Evolutionary conservation across 2,329 filamentous ascomycete species (phyloP).

Genomic region (Fusarium metavorans): DNA sequence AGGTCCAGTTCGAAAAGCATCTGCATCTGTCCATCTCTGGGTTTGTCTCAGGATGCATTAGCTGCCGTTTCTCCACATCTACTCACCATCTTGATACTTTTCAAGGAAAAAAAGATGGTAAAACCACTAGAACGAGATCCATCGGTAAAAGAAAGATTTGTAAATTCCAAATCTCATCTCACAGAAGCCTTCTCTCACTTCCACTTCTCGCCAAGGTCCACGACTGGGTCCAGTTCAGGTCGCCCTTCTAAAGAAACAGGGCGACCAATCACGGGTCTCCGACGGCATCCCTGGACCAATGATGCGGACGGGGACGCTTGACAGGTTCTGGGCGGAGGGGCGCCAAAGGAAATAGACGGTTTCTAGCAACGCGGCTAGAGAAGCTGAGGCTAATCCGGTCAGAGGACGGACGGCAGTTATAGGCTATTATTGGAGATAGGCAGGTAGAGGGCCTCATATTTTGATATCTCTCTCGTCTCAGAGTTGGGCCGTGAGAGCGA

Average conservation of each 20-base stretch:
- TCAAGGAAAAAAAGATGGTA: not conserved
- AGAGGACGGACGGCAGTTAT: not conserved
- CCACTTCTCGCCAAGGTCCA: not conserved
- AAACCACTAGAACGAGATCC: not conserved
- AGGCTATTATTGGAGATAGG: not conserved
- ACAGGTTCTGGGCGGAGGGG: slow-evolving; percentile 2
- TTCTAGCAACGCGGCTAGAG: not conserved
- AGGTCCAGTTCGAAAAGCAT: not conserved
- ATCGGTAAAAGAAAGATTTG: not conserved
- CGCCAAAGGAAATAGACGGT: not conserved
- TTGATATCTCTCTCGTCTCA: not conserved
- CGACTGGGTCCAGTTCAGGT: slow-evolving; percentile 4
- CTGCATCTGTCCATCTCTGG: not conserved
- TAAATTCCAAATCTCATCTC: not conserved
- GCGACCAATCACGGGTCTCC: slow-evolving; percentile 37
- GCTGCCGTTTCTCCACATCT: not conserved
- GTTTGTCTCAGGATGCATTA: not conserved
- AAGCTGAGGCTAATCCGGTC: not conserved
- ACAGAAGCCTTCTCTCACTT: not conserved
- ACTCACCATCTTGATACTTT: not conserved
- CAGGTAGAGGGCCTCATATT: not conserved
- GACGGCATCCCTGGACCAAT: slow-evolving; percentile 36
- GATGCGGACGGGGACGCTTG: slow-evolving; percentile 1
- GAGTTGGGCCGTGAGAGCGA: not conserved
- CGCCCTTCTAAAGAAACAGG: slow-evolving; percentile 33